Evolutionary conservation across 306 rosid genomes (phyloP).

Genomic region (Inga laurina): DNA sequence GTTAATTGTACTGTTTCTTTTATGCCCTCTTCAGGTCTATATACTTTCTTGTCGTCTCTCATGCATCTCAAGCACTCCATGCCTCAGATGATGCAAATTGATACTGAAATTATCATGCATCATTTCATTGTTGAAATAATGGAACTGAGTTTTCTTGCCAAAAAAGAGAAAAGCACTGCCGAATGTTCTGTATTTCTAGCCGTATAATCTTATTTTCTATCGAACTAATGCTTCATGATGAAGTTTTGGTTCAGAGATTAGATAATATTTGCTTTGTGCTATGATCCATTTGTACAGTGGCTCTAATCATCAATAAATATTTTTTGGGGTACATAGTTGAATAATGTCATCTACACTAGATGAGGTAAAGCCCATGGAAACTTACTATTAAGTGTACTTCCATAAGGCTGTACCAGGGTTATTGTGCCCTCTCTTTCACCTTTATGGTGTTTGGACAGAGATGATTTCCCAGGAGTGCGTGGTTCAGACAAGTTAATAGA

Average conservation of each 20-base stretch:
- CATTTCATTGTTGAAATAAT: neutral
- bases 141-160: neutral
- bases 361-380: neutral
- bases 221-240: neutral
- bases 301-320: neutral
- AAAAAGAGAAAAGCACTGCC: no score
- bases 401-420: constrained; percentile 5
- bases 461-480: constrained; percentile 8
- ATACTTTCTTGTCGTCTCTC: neutral
- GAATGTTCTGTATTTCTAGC: neutral
- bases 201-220: neutral
- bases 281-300: constrained; percentile 9
- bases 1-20: no score
- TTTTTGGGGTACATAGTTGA: constrained; percentile 1
- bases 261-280: neutral
- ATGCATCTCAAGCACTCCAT: neutral
- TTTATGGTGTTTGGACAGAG: constrained; percentile 8
- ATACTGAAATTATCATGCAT: no score
- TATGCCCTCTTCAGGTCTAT: no score
- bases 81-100: neutral
- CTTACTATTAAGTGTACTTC: constrained; percentile 11
- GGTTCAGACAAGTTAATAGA: constrained; percentile 1
- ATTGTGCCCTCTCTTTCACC: constrained; percentile 16
- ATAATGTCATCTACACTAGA: neutral
- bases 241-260: neutral